Evolutionary conservation across 805 yeast species (phyloP).

Genomic region (Yamadazyma scolyti): DNA sequence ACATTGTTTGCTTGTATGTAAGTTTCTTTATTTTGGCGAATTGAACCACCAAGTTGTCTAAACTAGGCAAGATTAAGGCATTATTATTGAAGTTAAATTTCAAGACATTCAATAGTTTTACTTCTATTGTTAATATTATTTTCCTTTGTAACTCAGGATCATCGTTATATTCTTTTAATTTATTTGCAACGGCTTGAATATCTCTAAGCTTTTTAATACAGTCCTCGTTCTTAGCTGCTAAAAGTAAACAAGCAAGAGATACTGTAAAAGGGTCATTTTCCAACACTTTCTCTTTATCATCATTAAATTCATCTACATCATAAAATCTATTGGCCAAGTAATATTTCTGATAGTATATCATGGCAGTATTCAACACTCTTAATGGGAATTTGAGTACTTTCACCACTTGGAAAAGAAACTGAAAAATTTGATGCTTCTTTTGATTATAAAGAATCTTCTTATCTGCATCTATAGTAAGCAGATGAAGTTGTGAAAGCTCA

Average conservation of each 20-base stretch:
- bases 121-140: conserved; percentile 58
- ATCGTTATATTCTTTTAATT: conserved; percentile 29
- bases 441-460: conserved; percentile 44
- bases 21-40: conserved; percentile 48
- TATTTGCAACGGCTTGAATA: conserved; percentile 49
- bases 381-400: conserved; percentile 62
- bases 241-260: conserved; percentile 64
- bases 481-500: conserved; percentile 51
- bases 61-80: conserved; percentile 33
- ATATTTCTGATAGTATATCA: conserved; percentile 70
- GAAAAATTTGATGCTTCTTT: conserved; percentile 51
- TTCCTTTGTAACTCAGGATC: conserved; percentile 55
- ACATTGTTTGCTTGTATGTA: conserved; percentile 44
- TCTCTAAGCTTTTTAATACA: conserved; percentile 73
- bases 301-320: conserved; percentile 17
- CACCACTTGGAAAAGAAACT: conserved; percentile 51
- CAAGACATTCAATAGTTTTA: conserved; percentile 68
- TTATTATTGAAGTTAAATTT: conserved; percentile 77
- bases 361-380: conserved; percentile 63
- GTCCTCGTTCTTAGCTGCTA: conserved; percentile 79
- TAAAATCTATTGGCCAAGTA: conserved; percentile 63
- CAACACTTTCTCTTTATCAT: conserved; percentile 28
- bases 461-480: conserved; percentile 48
- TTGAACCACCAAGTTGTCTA: conserved; percentile 65
- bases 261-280: conserved; percentile 52